Evolutionary conservation across 1,284 basidiomycete species (phyloP).

Genomic region (Pseudozyma thailandica): DNA sequence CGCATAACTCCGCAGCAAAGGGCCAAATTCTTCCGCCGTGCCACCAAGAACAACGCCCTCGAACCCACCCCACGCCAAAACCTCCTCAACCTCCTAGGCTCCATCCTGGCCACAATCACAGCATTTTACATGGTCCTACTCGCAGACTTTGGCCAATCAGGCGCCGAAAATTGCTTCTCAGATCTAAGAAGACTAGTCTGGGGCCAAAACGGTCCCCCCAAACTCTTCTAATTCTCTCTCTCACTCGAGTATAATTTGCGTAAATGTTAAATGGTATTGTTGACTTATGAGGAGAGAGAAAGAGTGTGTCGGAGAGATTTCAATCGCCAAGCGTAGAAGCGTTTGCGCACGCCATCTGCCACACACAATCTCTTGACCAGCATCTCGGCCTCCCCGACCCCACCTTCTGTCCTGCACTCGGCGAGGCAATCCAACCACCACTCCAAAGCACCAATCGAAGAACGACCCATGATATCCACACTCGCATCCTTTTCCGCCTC

Average conservation of each 20-base stretch:
- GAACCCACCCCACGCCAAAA: slow-evolving; percentile 20
- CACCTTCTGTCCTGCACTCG: not conserved
- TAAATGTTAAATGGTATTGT: not conserved
- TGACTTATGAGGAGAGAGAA: not conserved
- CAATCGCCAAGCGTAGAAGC: slow-evolving; percentile 45
- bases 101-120: slow-evolving; percentile 5
- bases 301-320: slow-evolving; percentile 15
- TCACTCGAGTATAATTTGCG: not conserved
- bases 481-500: slow-evolving; percentile 35
- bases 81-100: slow-evolving; percentile 30
- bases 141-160: slow-evolving; percentile 33
- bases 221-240: slow-evolving; percentile 8
- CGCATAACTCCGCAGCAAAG: slow-evolving; percentile 6
- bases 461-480: slow-evolving; percentile 37
- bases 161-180: slow-evolving; percentile 23
- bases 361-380: slow-evolving; percentile 33
- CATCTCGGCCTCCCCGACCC: slow-evolving; percentile 17
- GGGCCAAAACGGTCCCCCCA: slow-evolving; percentile 27
- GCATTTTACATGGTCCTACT: slow-evolving; percentile 36
- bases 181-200: slow-evolving; percentile 18
- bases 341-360: slow-evolving; percentile 47
- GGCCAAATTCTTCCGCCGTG: slow-evolving; percentile 42
- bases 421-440: slow-evolving; percentile 54
- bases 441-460: slow-evolving; percentile 52
- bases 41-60: slow-evolving; percentile 25